A percentile compares a stretch with the other conserved stretches of the same genome.
Evolutionary conservation across 805 yeast genomes (phyloP).

Genomic region (Suhomyces faveliae): DNA sequence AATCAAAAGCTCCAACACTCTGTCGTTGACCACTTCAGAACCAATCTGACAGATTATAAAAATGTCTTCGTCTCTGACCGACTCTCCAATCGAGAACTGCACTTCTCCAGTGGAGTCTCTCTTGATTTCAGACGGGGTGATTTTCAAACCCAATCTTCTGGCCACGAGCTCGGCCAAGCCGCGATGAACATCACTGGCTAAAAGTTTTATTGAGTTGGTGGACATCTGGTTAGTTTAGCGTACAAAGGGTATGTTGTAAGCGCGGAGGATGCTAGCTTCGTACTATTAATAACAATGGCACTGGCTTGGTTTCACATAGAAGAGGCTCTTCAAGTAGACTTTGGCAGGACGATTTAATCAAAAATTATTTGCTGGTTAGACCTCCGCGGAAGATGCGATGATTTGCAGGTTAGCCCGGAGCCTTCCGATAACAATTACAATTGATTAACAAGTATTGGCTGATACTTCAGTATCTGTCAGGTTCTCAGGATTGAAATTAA

Average conservation of each 20-base stretch:
- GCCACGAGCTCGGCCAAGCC: conserved; percentile 71
- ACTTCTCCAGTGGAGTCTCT: conserved; percentile 73
- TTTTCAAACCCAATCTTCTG: conserved; percentile 54
- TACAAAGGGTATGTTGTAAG: neutral
- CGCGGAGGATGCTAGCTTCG: conserved; percentile 3
- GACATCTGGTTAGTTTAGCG: conserved; percentile 48
- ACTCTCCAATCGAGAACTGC: conserved; percentile 73
- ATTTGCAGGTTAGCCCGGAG: conserved; percentile 3
- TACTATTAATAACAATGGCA: neutral
- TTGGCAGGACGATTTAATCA: neutral
- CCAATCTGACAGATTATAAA: conserved; percentile 79
- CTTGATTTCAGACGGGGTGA: conserved; percentile 62
- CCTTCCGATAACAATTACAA: too few relatives aligned
- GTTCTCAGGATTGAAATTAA: too few relatives aligned
- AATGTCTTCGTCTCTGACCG: conserved; percentile 82
- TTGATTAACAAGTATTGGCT: too few relatives aligned
- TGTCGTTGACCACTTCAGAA: conserved; percentile 73
- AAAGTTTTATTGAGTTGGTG: conserved; percentile 64
- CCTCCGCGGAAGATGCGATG: conserved; percentile 5
- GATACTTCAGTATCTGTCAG: too few relatives aligned
- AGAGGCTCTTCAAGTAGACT: neutral
- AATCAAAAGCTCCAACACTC: conserved; percentile 68
- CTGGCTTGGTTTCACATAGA: conserved; percentile 2
- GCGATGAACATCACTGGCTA: conserved; percentile 68
- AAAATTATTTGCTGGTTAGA: conserved; percentile 7